Base-by-base conservation (phyloP, 192 early-diverging fungal species). In the Jimgerdemannia flammicorona region DNA sequence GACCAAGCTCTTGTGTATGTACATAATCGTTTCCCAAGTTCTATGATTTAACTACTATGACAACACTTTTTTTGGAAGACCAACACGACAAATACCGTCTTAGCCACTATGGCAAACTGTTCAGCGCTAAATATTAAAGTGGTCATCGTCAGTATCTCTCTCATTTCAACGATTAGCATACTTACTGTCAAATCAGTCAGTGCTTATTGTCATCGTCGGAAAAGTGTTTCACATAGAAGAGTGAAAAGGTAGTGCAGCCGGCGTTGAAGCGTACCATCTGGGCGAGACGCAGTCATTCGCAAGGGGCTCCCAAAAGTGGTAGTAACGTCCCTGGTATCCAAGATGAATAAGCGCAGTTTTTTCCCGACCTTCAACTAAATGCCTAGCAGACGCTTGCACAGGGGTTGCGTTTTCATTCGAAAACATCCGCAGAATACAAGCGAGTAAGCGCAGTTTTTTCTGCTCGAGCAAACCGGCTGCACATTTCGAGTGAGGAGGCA, bases 181-280 rank as follows among this genome's bases (percentile, higher is more conserved):
- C 49, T 59, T 59, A 59, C 49, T 14, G 14, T 59, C 49, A 59
- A 59, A 59, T 59, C 49, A 59, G 49, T 59, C 49, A 59, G 49
- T 59, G 49, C 49, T 14, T 59, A 59, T 59, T 59, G 49, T 59
- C 14, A 18, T 49, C 72, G 4, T 65, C 40, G 44, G 20, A n/a
- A 66, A n/a, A 72, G 44, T 1, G 20, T 73, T 44, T 73, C n/a
- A 44, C n/a, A 73, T 44, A 73, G n/a, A 64, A 59, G 49, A 59
- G 49, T 59, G 49, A 59, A 59, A 59, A 73, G 66, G 66, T 44
- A 73, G 72, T 10, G 66, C 11, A 73, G 72, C 64, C 40, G 40
- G 65, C 43, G 73, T 69, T 74, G 67, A 74, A 74, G 73, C 67
- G 67, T 74, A 74, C 73, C 67, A 74, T 74, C 73, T 74, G 67